Percentiles rank a stretch among this genome's conserved stretches.
Evolutionary conservation across 805 yeast species (phyloP).

Genomic region (Kodamaea lidongshanica): DNA sequence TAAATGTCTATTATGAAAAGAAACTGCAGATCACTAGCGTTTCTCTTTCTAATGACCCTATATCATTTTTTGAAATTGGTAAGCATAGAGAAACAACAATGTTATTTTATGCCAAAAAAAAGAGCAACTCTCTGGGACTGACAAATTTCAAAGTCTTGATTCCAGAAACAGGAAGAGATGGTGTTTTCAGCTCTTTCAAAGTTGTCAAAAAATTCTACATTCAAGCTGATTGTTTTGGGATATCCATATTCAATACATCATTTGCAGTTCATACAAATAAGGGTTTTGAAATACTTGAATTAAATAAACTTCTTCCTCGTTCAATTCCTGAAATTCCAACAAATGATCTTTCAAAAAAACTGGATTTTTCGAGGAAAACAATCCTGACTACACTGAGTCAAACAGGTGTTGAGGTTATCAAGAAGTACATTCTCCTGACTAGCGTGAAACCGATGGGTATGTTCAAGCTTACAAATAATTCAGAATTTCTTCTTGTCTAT

Average conservation of each 20-base stretch:
- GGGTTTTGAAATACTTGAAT: conserved; percentile 61
- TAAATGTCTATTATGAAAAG: conserved; percentile 49
- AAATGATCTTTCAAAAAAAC: conserved; percentile 14
- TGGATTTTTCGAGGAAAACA: conserved; percentile 25
- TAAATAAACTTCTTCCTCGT: conserved; percentile 52
- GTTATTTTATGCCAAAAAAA: conserved; percentile 52
- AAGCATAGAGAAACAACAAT: conserved; percentile 56
- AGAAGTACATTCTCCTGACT: conserved; percentile 32
- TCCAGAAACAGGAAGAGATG: conserved; percentile 52
- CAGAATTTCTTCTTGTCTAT: conserved; percentile 55
- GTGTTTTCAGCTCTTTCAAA: conserved; percentile 34
- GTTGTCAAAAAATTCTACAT: conserved; percentile 42
- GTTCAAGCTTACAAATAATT: conserved; percentile 50
- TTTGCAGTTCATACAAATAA: conserved; percentile 61
- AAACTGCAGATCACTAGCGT: conserved; percentile 40
- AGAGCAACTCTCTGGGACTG: conserved; percentile 36
- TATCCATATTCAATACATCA: conserved; percentile 59
- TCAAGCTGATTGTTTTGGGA: conserved; percentile 51
- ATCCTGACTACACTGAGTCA: conserved; percentile 2
- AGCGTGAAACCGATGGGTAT: conserved; percentile 53
- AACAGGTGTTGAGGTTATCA: conserved; percentile 32
- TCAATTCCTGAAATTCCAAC: conserved; percentile 49
- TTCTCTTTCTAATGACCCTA: conserved; percentile 43
- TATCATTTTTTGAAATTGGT: conserved; percentile 59
- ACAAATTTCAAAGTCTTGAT: conserved; percentile 53